phyloP scores from a whole-genome alignment of 495 filamentous ascomycete species.

The Oidiodendron maius region DNA sequence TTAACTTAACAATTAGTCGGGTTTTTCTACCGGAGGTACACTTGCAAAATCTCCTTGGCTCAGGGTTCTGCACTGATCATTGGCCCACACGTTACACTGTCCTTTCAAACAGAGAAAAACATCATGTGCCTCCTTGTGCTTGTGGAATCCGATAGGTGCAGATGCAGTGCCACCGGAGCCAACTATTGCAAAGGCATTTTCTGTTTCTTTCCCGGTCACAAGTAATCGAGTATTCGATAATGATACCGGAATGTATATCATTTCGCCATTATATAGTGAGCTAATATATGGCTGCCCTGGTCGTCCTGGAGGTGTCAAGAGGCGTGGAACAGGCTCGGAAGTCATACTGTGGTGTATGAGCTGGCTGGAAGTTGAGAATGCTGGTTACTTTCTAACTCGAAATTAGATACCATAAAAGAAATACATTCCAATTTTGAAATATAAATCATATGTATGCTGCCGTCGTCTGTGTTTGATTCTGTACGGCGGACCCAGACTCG shows the following conservation, averaged over 20 bases:
- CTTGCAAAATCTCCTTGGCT: conserved; percentile 43
- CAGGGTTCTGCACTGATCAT: conserved; percentile 37
- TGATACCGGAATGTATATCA: conserved; percentile 39
- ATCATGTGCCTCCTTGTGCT: conserved; percentile 42
- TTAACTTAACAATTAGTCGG: neutral
- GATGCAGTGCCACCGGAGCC: conserved; percentile 36
- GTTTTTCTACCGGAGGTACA: conserved; percentile 35
- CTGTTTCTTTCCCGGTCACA: conserved; percentile 39
- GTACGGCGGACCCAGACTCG: too few relatives aligned
- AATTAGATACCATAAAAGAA: too few relatives aligned
- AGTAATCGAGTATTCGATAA: conserved; percentile 39
- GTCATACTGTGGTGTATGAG: neutral
- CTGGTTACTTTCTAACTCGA: too few relatives aligned
- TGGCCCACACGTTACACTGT: conserved; percentile 40
- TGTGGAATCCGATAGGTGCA: conserved; percentile 38
- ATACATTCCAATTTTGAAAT: too few relatives aligned
- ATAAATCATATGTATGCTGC: too few relatives aligned
- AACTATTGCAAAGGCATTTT: conserved; percentile 39
- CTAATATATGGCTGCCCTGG: conserved; percentile 30
- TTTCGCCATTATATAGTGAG: conserved; percentile 36
- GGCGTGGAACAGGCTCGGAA: conserved; percentile 4
- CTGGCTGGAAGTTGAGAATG: neutral
- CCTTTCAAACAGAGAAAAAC: conserved; percentile 43
- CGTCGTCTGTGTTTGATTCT: too few relatives aligned
- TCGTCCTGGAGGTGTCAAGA: conserved; percentile 13